Evolutionary conservation across 805 yeast species (phyloP).

Genomic region (Starmerella bombicola): DNA sequence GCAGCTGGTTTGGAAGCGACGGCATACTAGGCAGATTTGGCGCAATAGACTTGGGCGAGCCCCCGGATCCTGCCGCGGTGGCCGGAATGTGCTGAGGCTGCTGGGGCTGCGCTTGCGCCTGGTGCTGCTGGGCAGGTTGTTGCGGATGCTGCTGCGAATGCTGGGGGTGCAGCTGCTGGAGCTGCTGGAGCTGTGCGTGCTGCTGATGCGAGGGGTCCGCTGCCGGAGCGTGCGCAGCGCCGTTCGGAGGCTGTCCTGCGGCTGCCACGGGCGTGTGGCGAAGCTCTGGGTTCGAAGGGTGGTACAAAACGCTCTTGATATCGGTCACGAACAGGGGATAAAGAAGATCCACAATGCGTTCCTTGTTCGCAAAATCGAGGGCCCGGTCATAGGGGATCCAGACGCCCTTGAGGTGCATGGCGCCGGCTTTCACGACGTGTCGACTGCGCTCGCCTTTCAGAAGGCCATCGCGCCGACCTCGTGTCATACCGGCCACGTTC

Average conservation of each 20-base stretch:
- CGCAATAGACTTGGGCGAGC: background rate
- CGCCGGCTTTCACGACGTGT: conserved; percentile 74
- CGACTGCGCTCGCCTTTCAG: conserved; percentile 63
- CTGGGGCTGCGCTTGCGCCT: background rate
- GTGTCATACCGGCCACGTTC: conserved; percentile 76
- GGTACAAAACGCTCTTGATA: conserved; percentile 39
- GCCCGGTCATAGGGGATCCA: conserved; percentile 86
- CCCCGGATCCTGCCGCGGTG: background rate
- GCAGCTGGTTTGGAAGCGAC: background rate
- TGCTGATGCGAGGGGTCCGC: conserved; percentile 5
- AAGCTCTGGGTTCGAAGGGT: conserved; percentile 19
- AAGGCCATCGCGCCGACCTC: conserved; percentile 78
- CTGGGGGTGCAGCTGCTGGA: conserved; percentile 7
- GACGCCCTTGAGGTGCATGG: conserved; percentile 79
- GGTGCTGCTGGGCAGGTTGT: no score
- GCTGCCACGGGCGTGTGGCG: conserved; percentile 5
- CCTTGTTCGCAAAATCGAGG: conserved; percentile 65
- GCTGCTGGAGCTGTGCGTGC: conserved; percentile 11
- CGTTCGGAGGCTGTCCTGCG: background rate
- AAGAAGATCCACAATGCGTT: conserved; percentile 54
- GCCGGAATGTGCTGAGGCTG: background rate
- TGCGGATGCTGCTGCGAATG: conserved; percentile 18
- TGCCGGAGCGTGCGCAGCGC: background rate
- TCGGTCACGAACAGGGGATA: conserved; percentile 65
- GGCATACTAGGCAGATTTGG: background rate